These are phyloP conservation scores for Buddleja alternifolia DNA, from an alignment of 257 asterid genomes.

Conservation along the genomic window DNA sequence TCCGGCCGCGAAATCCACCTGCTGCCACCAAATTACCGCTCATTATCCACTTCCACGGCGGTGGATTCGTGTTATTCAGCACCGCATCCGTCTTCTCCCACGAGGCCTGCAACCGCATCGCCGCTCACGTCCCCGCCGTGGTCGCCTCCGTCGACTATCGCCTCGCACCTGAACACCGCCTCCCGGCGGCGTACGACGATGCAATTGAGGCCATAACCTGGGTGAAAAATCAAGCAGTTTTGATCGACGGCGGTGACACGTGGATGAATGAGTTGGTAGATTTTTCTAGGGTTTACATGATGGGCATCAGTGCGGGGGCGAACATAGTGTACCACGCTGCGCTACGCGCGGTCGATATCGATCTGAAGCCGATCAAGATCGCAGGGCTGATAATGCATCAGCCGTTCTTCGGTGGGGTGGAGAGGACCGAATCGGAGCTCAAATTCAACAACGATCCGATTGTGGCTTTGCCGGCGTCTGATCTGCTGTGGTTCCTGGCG, in stretches of 20 bases:
- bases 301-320: constrained; percentile 78
- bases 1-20: constrained; percentile 44
- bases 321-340: constrained; percentile 56
- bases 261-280: constrained; percentile 60
- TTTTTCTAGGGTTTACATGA: constrained; percentile 53
- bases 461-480: constrained; percentile 53
- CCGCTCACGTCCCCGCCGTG: constrained; percentile 54
- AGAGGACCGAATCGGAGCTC: constrained; percentile 58
- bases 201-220: constrained; percentile 64
- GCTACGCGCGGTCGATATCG: constrained; percentile 38
- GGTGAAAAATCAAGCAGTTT: constrained; percentile 43
- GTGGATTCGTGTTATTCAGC: constrained; percentile 58
- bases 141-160: constrained; percentile 68
- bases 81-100: constrained; percentile 37
- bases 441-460: constrained; percentile 34
- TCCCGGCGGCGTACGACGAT: constrained; percentile 82
- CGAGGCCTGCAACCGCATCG: constrained; percentile 39
- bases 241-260: constrained; percentile 36
- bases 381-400: constrained; percentile 63
- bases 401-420: constrained; percentile 61
- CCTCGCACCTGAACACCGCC: constrained; percentile 74
- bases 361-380: constrained; percentile 52
- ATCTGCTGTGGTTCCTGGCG: constrained; percentile 70
- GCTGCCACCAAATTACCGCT: constrained; percentile 54
- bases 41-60: constrained; percentile 64